phyloP scores from a whole-genome alignment of 805 yeast genomes.

The Candida insectorum region DNA sequence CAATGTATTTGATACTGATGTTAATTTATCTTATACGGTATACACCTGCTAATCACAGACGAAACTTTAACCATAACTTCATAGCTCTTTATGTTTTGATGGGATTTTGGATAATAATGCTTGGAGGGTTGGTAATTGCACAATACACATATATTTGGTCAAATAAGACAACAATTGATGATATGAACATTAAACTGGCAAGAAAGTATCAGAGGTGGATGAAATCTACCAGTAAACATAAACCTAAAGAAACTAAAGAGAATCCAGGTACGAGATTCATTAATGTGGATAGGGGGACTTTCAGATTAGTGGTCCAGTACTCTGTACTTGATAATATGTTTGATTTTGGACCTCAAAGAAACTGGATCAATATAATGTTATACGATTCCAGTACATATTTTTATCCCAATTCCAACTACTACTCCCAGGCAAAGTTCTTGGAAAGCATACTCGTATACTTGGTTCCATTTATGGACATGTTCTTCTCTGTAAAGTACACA shows the following conservation, averaged over 20 bases:
- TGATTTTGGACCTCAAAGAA: constrained; percentile 32
- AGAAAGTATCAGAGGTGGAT: constrained; percentile 15
- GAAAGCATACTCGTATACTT: constrained; percentile 13
- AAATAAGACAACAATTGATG: constrained; percentile 62
- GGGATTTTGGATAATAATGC: constrained; percentile 45
- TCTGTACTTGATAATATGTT: constrained; percentile 30
- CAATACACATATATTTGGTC: constrained; percentile 43
- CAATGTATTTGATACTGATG: constrained; percentile 28
- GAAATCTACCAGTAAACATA: neutral
- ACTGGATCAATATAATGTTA: constrained; percentile 32
- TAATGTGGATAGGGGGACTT: constrained; percentile 6
- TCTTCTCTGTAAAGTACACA: constrained; percentile 1
- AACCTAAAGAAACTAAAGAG: neutral
- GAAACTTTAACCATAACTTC: constrained; percentile 43
- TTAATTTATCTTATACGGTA: constrained; percentile 23
- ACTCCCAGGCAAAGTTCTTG: constrained; percentile 12
- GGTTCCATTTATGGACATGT: constrained; percentile 22
- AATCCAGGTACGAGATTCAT: constrained; percentile 6
- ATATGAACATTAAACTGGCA: constrained; percentile 36
- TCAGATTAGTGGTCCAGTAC: constrained; percentile 35
- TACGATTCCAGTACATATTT: constrained; percentile 6
- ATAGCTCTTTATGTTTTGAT: constrained; percentile 45
- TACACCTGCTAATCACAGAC: constrained; percentile 12
- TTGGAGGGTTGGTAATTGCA: constrained; percentile 37
- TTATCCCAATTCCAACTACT: constrained; percentile 4